Percentiles rank a stretch among this genome's conserved stretches.
Conservation (phyloP, 331 rosid species). For the Prunus yedoensis region DNA sequence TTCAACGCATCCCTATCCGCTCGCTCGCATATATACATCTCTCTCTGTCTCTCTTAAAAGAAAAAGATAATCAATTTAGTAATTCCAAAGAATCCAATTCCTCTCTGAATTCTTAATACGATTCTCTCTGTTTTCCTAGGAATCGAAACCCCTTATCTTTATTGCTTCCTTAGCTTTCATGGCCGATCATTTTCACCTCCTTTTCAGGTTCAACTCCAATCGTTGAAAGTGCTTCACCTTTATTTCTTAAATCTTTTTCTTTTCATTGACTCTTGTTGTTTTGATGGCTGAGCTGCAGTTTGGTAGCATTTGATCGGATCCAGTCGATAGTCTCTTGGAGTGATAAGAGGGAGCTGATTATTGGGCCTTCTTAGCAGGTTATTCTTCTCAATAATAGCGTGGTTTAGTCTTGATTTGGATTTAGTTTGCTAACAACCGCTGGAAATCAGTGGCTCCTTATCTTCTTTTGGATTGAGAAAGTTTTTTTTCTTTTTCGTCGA, state of each 20-base stretch:
- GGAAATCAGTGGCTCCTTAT: not conserved
- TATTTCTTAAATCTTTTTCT: not conserved
- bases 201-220: constrained; percentile 47
- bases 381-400: constrained; percentile 5
- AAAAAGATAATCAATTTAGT: not conserved
- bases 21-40: not conserved
- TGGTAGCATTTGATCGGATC: constrained; percentile 45
- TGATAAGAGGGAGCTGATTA: constrained; percentile 29
- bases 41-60: constrained; percentile 8
- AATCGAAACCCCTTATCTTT: constrained; percentile 16
- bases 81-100: constrained; percentile 21
- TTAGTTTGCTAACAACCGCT: not conserved
- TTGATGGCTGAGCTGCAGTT: constrained; percentile 17
- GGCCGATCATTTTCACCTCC: constrained; percentile 50
- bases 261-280: not conserved
- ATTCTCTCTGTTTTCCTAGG: constrained; percentile 20
- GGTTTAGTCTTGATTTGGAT: not conserved
- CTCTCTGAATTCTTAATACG: constrained; percentile 12
- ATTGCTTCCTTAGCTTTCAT: constrained; percentile 41
- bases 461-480: constrained; percentile 13
- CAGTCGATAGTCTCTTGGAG: constrained; percentile 26
- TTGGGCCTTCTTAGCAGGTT: constrained; percentile 23
- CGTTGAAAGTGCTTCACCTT: not conserved
- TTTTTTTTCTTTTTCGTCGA: no score
- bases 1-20: not conserved